Percentiles rank a stretch among this genome's conserved stretches.
Evolutionary conservation across 768 basidiomycete genomes (phyloP).

Genomic region (Lentinula raphanica): DNA sequence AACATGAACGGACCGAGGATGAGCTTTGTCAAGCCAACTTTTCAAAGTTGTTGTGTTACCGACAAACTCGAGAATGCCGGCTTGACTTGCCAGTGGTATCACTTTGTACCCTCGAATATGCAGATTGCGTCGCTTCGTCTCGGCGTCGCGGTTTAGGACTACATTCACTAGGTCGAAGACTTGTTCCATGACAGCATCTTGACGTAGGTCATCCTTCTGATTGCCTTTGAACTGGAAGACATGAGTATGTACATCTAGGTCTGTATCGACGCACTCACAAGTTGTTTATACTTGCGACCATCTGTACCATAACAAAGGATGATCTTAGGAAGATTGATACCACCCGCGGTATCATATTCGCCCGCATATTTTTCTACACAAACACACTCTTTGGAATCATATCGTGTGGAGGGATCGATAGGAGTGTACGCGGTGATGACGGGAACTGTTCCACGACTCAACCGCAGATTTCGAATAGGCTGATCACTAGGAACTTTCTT

Average conservation of each 20-base stretch:
- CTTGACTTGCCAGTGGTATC: conserved; percentile 72
- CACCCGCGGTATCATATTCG: conserved; percentile 64
- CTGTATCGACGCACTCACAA: conserved; percentile 46
- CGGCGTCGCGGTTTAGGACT: conserved; percentile 66
- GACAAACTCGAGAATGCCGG: conserved; percentile 91
- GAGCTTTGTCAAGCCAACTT: conserved; percentile 59
- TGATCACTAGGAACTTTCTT: conserved; percentile 40
- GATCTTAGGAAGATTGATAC: conserved; percentile 81
- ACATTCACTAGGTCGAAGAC: conserved; percentile 87
- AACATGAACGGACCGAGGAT: conserved; percentile 44
- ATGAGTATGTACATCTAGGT: not conserved
- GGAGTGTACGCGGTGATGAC: conserved; percentile 71
- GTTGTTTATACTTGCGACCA: conserved; percentile 64
- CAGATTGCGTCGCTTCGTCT: conserved; percentile 69
- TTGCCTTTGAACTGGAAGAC: conserved; percentile 79
- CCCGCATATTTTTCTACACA: conserved; percentile 61
- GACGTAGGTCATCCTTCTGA: conserved; percentile 86
- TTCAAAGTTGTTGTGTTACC: conserved; percentile 64
- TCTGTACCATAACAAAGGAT: conserved; percentile 61
- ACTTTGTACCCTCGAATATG: conserved; percentile 84
- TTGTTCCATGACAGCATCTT: conserved; percentile 99
- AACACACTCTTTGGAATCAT: conserved; percentile 51
- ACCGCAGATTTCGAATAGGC: conserved; percentile 32
- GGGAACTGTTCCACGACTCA: conserved; percentile 65
- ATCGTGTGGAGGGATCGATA: conserved; percentile 64